phyloP scores from a whole-genome alignment of 2,329 filamentous ascomycete genomes.

The Beauveria brongniartii region DNA sequence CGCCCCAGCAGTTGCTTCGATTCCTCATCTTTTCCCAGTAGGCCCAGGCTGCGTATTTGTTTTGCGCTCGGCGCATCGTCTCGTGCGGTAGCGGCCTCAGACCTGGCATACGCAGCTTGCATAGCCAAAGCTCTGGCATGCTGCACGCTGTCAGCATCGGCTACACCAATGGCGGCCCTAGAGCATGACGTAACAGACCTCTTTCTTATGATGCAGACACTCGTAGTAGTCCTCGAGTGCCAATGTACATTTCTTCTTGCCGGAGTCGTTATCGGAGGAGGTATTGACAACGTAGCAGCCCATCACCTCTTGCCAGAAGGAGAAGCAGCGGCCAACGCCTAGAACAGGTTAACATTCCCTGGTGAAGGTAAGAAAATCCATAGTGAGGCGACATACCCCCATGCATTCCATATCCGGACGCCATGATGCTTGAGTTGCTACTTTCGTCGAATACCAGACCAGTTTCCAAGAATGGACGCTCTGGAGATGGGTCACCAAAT shows the following conservation, averaged over 20 bases:
- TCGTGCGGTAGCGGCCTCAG: constrained; percentile 64
- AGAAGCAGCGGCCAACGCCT: constrained; percentile 79
- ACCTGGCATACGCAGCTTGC: constrained; percentile 78
- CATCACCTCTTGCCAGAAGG: constrained; percentile 98
- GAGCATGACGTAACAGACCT: constrained; percentile 54
- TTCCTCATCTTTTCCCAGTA: constrained; percentile 78
- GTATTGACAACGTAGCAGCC: constrained; percentile 98
- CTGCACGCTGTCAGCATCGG: constrained; percentile 35
- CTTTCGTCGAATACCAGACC: background rate
- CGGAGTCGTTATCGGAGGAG: constrained; percentile 64
- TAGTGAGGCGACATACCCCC: constrained; percentile 52
- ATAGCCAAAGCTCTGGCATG: constrained; percentile 69
- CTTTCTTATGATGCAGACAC: constrained; percentile 97
- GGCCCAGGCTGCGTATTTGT: constrained; percentile 78
- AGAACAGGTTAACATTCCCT: background rate
- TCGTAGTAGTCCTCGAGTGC: constrained; percentile 96
- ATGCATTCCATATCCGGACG: constrained; percentile 74
- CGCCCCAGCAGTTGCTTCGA: constrained; percentile 50
- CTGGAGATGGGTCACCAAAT: background rate
- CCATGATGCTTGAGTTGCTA: constrained; percentile 42
- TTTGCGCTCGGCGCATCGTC: constrained; percentile 76
- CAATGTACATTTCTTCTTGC: constrained; percentile 80
- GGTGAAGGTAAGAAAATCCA: background rate
- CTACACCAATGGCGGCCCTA: background rate
- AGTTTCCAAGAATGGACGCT: background rate